phyloP scores from a whole-genome alignment of 768 basidiomycete species.

The Xerocomus brunneocitrinus region DNA sequence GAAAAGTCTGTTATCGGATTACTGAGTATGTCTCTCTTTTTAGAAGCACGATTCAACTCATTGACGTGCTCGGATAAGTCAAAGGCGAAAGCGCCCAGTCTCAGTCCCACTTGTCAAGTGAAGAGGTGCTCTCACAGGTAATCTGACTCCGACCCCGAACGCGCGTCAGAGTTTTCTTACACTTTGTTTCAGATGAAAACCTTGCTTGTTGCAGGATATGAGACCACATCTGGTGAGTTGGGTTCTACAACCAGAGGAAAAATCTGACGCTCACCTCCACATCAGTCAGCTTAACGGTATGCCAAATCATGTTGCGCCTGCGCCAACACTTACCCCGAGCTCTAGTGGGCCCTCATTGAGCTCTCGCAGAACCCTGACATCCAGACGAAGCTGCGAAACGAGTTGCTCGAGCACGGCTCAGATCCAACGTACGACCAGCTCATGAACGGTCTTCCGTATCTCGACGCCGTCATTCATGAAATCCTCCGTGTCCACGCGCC shows the following conservation, averaged over 20 bases:
- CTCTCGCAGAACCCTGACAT: slow-evolving; percentile 41
- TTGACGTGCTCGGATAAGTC: slow-evolving; percentile 23
- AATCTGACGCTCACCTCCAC: not conserved
- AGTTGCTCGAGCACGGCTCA: slow-evolving; percentile 38
- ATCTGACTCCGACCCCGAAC: not conserved
- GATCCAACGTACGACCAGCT: slow-evolving; percentile 58
- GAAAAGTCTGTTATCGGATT: slow-evolving; percentile 27
- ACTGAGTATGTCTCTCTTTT: slow-evolving; percentile 20
- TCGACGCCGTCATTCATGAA: slow-evolving; percentile 49
- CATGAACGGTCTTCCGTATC: slow-evolving; percentile 45
- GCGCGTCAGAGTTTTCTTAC: not conserved
- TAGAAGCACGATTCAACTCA: not conserved
- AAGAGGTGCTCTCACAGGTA: slow-evolving; percentile 29
- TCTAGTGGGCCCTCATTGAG: slow-evolving; percentile 56
- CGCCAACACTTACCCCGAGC: not conserved
- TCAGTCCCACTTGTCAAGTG: slow-evolving; percentile 21
- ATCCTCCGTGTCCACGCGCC: slow-evolving; percentile 43
- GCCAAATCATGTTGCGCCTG: not conserved
- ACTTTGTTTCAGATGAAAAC: slow-evolving; percentile 15
- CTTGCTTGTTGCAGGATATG: slow-evolving; percentile 21
- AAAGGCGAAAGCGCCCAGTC: slow-evolving; percentile 32
- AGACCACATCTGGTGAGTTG: slow-evolving; percentile 20
- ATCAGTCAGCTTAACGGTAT: slow-evolving; percentile 21
- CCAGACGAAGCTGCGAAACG: slow-evolving; percentile 47
- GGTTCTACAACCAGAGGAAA: not conserved